These are phyloP conservation scores for Hypocreales sp. DNA, from an alignment of 2,329 filamentous ascomycete species.

Conservation along the genomic window DNA sequence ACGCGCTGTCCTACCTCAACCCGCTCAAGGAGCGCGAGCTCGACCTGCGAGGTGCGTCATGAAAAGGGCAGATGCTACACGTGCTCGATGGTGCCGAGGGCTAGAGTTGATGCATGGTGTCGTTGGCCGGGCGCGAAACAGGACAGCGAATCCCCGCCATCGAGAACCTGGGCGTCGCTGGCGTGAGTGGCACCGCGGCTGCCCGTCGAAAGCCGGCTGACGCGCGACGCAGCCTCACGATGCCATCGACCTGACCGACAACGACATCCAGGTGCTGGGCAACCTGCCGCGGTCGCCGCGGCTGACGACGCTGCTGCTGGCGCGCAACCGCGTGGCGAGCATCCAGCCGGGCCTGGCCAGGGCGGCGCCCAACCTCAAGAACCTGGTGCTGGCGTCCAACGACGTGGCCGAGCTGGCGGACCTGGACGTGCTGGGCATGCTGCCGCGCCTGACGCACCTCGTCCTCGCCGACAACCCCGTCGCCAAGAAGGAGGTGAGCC, in stretches of 20 bases:
- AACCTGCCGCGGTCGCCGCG: constrained; percentile 90
- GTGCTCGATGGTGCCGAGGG: constrained; percentile 13
- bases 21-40: constrained; percentile 97
- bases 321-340: constrained; percentile 70
- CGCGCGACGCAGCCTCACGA: constrained; percentile 58
- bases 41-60: constrained; percentile 91
- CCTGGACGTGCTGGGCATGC: constrained; percentile 59
- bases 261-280: constrained; percentile 76
- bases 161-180: constrained; percentile 92
- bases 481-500: constrained; percentile 86
- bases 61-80: constrained; percentile 98
- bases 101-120: constrained; percentile 71
- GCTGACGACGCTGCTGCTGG: constrained; percentile 73
- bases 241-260: constrained; percentile 96
- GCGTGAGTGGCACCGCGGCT: constrained; percentile 40
- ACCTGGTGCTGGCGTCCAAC: constrained; percentile 73
- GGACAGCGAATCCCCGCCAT: constrained; percentile 95
- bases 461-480: constrained; percentile 79
- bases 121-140: constrained; percentile 38
- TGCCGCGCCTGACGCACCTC: constrained; percentile 61
- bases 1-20: constrained; percentile 95
- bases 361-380: constrained; percentile 67
- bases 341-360: constrained; percentile 64
- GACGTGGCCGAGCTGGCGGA: constrained; percentile 73
- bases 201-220: no score